Base-by-base conservation (phyloP, 2,329 filamentous ascomycete species). In the Sclerotinia trifoliorum region DNA sequence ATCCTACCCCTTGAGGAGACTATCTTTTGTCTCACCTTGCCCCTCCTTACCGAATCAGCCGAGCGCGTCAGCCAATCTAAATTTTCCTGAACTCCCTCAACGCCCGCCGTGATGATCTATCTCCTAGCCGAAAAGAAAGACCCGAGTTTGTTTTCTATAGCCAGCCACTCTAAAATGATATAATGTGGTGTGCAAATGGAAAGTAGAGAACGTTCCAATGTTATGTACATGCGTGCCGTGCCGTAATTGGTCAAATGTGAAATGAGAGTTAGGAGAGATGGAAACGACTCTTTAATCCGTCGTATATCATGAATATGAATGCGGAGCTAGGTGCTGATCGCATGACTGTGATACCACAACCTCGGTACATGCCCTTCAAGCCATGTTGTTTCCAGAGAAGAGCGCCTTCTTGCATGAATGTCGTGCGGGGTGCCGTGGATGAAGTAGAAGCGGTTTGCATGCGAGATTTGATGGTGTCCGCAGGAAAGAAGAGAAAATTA, bases 401-500 rank as follows among this genome's bases (percentile, higher is more conserved):
- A 68, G 81, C 84, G 0, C 89, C 88, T 69, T 96, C 93, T 49
- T 84, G 82, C 81, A 84, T 86, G 76, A 99, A 98, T 0, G 88
- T 89, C 54, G 85, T 85, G 29, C 82, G 80, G 11, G 83, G 74
- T 17, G 80, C 81, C 44, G 84, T 69, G 0, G 66, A 69, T 15
- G 68, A 60, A 55, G 92, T 82, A 6, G 93, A 90, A 65, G 90
- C 86, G 0, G 95, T 99, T 81, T 99, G 95, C 89, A 99, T 97
- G 60, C 94, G 88, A 24, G 92, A 96, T 81, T 99, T 99, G 82
- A 99, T 90, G 0, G 95, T 99, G 78, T 99, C 95, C 62, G 95
- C 95, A 0, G 95, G 95, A 78, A 95, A 99, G 83, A 98, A 97
- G 29, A 96, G 81, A 78, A 98, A 98, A 78, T 99, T 99, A 81